Evolutionary conservation across 73 alveolate genomes (phyloP).

Genomic region (Uronychia setigera): DNA sequence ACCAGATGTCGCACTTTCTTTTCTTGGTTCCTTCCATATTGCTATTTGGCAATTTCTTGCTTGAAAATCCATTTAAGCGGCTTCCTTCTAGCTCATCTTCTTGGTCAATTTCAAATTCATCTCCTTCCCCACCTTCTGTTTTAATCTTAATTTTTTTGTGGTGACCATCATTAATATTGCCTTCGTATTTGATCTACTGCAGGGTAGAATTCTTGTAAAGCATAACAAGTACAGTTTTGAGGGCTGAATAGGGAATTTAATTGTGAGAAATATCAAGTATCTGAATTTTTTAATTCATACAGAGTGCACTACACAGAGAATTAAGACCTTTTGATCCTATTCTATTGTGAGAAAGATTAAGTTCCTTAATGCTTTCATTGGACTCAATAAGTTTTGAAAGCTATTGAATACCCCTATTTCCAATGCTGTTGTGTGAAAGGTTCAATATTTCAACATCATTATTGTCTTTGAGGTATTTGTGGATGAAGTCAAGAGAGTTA

Average conservation of each 20-base stretch:
- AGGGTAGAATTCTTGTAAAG: neutral
- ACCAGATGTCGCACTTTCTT: neutral
- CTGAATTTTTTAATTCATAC: neutral
- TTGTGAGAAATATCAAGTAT: neutral
- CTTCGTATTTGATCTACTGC: neutral
- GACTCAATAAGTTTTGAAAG: neutral
- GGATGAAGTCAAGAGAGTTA: slow-evolving; percentile 10
- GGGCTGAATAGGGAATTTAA: neutral
- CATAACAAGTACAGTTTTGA: slow-evolving; percentile 3
- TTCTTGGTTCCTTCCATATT: too few relatives aligned
- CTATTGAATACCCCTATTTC: neutral
- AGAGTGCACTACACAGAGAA: slow-evolving; percentile 4
- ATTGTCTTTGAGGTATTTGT: slow-evolving; percentile 13
- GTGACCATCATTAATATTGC: too few relatives aligned
- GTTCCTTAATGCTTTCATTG: slow-evolving; percentile 2
- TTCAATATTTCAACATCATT: neutral
- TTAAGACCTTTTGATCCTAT: slow-evolving; percentile 21
- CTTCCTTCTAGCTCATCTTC: neutral
- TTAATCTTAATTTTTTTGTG: too few relatives aligned
- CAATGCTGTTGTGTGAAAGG: slow-evolving; percentile 16
- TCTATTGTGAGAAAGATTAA: slow-evolving; percentile 1
- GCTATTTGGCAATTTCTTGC: too few relatives aligned
- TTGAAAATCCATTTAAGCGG: neutral
- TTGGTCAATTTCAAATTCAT: neutral
- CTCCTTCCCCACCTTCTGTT: neutral